A percentile compares a stretch with the other conserved stretches of the same genome.
Evolutionary conservation across 768 basidiomycete species (phyloP).

Genomic region (Amanita rubescens): DNA sequence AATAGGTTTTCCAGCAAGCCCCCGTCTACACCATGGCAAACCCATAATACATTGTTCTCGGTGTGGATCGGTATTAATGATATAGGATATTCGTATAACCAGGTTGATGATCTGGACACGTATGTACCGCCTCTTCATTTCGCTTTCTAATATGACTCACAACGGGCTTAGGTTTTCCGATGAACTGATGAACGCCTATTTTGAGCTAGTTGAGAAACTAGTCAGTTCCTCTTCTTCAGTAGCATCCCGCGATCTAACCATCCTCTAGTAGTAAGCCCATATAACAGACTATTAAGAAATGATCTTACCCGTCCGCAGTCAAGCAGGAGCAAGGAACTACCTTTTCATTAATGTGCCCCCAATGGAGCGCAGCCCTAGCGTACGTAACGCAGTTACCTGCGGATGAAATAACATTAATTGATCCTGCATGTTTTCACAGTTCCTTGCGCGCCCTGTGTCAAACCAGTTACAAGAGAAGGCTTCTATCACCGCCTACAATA

Average conservation of each 20-base stretch:
- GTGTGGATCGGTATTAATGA: constrained; percentile 74
- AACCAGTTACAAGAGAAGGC: constrained; percentile 33
- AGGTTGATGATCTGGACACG: constrained; percentile 40
- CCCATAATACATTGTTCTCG: constrained; percentile 50
- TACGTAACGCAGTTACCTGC: constrained; percentile 12
- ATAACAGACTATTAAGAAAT: neutral
- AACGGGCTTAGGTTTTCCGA: constrained; percentile 36
- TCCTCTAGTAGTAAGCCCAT: constrained; percentile 23
- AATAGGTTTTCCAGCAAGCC: constrained; percentile 39
- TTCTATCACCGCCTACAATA: constrained; percentile 47
- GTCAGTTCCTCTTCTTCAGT: constrained; percentile 21
- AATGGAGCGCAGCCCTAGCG: constrained; percentile 36
- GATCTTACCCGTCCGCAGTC: constrained; percentile 19
- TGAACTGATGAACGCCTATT: constrained; percentile 40
- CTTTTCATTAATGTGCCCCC: constrained; percentile 38
- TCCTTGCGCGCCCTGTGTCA: constrained; percentile 35
- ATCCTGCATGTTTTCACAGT: constrained; percentile 25
- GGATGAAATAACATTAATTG: neutral
- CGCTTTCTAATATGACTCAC: neutral
- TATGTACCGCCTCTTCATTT: constrained; percentile 20
- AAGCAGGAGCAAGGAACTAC: constrained; percentile 49
- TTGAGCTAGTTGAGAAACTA: constrained; percentile 41
- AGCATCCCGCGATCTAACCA: constrained; percentile 8
- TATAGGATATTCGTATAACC: constrained; percentile 47
- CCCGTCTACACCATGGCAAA: constrained; percentile 45